phyloP scores from a whole-genome alignment of 768 basidiomycete species.

The Suillus americanus region DNA sequence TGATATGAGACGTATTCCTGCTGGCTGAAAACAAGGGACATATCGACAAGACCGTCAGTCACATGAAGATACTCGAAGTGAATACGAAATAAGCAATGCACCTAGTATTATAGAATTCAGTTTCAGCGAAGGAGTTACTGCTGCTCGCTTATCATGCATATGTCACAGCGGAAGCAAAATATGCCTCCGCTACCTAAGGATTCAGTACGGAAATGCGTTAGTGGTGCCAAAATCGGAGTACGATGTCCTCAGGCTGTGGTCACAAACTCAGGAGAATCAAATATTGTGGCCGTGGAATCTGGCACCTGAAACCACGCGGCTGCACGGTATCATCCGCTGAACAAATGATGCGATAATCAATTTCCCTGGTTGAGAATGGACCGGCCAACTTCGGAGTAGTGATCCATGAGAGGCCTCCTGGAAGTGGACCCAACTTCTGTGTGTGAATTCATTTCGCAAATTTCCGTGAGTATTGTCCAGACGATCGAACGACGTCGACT shows the following conservation, averaged over 20 bases:
- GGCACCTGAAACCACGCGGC: background rate
- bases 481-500: background rate
- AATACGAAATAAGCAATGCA: too few species aligned
- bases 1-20: background rate
- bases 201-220: too few species aligned
- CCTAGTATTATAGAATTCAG: too few species aligned
- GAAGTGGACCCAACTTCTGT: too few species aligned
- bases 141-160: background rate
- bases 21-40: background rate
- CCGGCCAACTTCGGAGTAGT: background rate
- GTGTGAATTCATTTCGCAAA: constrained; percentile 3
- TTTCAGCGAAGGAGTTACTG: background rate
- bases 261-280: too few species aligned
- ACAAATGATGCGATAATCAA: background rate
- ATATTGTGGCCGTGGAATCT: background rate
- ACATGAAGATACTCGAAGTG: background rate
- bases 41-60: background rate
- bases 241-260: too few species aligned
- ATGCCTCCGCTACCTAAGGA: too few species aligned
- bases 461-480: background rate
- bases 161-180: too few species aligned
- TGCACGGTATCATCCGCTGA: background rate
- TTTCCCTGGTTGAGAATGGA: background rate
- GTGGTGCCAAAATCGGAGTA: too few species aligned
- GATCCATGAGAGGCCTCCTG: too few species aligned